These are phyloP conservation scores for Flaveria bidentis DNA, from an alignment of 129 eudicot species.

Conservation along the genomic window DNA sequence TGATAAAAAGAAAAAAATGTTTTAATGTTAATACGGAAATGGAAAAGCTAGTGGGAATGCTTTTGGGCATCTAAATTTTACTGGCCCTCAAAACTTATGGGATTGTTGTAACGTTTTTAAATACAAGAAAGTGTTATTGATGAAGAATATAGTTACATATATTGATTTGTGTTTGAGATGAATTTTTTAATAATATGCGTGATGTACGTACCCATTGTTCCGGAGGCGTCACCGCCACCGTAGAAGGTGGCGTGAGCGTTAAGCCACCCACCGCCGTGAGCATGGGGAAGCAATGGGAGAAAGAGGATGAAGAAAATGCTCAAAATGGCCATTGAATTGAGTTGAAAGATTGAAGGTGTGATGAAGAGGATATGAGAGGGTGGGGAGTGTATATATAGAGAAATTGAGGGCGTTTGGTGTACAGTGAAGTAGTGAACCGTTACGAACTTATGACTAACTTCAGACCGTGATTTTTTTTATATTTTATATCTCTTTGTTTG, in stretches of 20 bases:
- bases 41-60: too few species aligned
- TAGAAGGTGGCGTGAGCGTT: conserved; percentile 95
- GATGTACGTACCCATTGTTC: conserved; percentile 81
- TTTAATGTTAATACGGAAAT: too few species aligned
- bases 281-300: conserved; percentile 47
- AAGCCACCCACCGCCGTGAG: conserved; percentile 53
- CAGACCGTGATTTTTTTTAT: not conserved
- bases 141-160: too few species aligned
- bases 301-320: conserved; percentile 43
- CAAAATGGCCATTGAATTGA: conserved; percentile 38
- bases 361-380: not conserved
- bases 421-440: conserved; percentile 7
- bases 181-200: not conserved
- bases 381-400: conserved; percentile 39
- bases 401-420: conserved; percentile 16
- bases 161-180: too few species aligned
- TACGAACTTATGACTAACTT: conserved; percentile 27
- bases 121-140: too few species aligned
- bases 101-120: too few species aligned
- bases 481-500: too few species aligned
- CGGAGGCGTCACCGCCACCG: conserved; percentile 94
- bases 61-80: too few species aligned
- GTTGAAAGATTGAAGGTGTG: not conserved
- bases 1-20: too few species aligned
- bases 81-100: too few species aligned